Evolutionary conservation across 768 basidiomycete genomes (phyloP).

Genomic region (Tephrocybe sp.): DNA sequence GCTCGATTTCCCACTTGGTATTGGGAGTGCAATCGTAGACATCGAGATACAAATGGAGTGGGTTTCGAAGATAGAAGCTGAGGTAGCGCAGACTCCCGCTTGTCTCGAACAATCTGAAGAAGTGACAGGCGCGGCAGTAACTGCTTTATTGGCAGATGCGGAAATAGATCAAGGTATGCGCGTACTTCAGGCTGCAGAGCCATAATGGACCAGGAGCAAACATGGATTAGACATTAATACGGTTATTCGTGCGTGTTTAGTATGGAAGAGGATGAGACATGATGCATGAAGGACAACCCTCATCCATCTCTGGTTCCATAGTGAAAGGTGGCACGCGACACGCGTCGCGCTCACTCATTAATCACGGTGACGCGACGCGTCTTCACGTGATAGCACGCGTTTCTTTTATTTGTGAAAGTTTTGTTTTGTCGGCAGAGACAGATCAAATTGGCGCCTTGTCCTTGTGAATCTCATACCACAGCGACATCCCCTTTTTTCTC

Average conservation of each 20-base stretch:
- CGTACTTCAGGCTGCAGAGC: not conserved
- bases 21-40: constrained; percentile 67
- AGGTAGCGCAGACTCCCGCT: constrained; percentile 6
- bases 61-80: constrained; percentile 13
- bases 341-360: not conserved
- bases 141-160: not conserved
- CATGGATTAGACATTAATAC: too few relatives aligned
- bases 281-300: too few relatives aligned
- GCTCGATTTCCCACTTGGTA: constrained; percentile 75
- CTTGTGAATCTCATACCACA: constrained; percentile 1
- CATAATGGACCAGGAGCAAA: too few relatives aligned
- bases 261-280: too few relatives aligned
- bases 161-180: not conserved
- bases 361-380: constrained; percentile 12
- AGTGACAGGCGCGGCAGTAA: not conserved
- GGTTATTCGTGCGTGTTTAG: too few relatives aligned
- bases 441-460: constrained; percentile 9
- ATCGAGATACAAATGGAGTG: constrained; percentile 65
- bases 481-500: not conserved
- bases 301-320: too few relatives aligned
- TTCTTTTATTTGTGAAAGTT: constrained; percentile 13
- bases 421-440: constrained; percentile 8
- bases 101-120: not conserved
- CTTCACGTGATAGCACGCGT: constrained; percentile 17
- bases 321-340: not conserved